Evolutionary conservation across 192 early-diverging fungal genomes (phyloP).

Genomic region (Coemansia sp.): DNA sequence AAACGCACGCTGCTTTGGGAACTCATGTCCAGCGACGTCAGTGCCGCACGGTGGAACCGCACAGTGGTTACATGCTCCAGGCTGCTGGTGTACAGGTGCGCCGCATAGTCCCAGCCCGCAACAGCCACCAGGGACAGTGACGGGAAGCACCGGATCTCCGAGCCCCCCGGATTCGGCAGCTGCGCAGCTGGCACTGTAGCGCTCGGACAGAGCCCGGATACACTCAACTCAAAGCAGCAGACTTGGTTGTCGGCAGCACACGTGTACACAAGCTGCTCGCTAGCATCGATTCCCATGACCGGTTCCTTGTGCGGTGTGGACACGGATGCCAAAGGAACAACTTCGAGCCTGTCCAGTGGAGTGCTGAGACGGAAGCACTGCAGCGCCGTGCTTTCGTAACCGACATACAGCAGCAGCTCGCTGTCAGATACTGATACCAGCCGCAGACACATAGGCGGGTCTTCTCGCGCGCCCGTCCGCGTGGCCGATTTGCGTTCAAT

Average conservation of each 20-base stretch:
- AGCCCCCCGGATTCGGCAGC: constrained; percentile 17
- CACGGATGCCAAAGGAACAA: neutral
- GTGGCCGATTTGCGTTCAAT: constrained; percentile 19
- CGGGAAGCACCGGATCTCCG: constrained; percentile 24
- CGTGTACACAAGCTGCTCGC: constrained; percentile 17
- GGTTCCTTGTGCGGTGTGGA: constrained; percentile 30
- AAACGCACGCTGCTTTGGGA: constrained; percentile 6
- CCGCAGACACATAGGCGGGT: constrained; percentile 35
- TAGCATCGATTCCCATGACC: constrained; percentile 29
- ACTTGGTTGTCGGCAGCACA: constrained; percentile 40
- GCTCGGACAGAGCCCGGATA: too few species aligned
- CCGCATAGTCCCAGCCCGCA: constrained; percentile 40
- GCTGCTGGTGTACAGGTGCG: constrained; percentile 10
- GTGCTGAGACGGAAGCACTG: constrained; percentile 14
- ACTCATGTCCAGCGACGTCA: constrained; percentile 34
- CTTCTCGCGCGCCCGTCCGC: constrained; percentile 16
- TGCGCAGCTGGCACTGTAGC: neutral
- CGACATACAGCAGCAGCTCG: constrained; percentile 14
- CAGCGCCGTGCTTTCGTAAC: constrained; percentile 36
- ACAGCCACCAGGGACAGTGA: constrained; percentile 13
- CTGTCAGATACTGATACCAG: neutral
- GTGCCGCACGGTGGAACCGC: constrained; percentile 29
- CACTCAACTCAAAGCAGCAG: constrained; percentile 6
- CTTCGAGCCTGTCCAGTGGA: neutral
- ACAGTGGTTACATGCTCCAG: constrained; percentile 6